These are phyloP conservation scores for Backusella australiensis DNA, from an alignment of 192 early-diverging fungal species.

Conservation along the genomic window DNA sequence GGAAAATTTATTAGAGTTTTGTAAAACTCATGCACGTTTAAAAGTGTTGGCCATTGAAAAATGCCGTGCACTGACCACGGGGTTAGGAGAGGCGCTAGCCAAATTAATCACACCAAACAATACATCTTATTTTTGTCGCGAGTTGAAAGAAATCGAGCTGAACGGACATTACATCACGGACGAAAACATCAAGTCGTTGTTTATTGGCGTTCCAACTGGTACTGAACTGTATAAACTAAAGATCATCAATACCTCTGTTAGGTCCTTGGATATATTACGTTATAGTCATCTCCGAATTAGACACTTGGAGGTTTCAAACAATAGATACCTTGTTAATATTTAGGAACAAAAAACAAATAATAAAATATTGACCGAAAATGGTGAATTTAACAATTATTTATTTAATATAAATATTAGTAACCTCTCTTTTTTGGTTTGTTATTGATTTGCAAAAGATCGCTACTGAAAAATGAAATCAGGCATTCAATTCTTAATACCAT, in stretches of 20 bases:
- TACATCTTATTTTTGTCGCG: neutral
- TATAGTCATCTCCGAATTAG: neutral
- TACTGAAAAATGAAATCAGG: neutral
- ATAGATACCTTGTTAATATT: neutral
- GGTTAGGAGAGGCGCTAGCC: neutral
- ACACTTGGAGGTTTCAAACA: slow-evolving; percentile 3
- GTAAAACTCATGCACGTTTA: neutral
- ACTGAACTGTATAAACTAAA: neutral
- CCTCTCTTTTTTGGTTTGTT: neutral
- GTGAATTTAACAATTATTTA: neutral
- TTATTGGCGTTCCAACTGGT: neutral
- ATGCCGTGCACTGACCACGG: slow-evolving; percentile 1
- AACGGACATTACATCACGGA: neutral
- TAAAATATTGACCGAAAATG: neutral
- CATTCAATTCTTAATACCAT: neutral
- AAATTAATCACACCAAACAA: slow-evolving; percentile 3
- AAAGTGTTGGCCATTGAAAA: neutral
- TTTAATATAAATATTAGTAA: neutral
- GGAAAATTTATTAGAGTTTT: neutral
- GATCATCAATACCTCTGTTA: neutral
- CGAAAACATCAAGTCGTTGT: neutral
- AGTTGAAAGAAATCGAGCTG: neutral
- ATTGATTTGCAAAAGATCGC: too few relatives aligned
- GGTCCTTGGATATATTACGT: slow-evolving; percentile 2
- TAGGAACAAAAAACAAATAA: neutral